Conservation (phyloP, 208 protist genomes). For the Crithidia fasciculata region DNA sequence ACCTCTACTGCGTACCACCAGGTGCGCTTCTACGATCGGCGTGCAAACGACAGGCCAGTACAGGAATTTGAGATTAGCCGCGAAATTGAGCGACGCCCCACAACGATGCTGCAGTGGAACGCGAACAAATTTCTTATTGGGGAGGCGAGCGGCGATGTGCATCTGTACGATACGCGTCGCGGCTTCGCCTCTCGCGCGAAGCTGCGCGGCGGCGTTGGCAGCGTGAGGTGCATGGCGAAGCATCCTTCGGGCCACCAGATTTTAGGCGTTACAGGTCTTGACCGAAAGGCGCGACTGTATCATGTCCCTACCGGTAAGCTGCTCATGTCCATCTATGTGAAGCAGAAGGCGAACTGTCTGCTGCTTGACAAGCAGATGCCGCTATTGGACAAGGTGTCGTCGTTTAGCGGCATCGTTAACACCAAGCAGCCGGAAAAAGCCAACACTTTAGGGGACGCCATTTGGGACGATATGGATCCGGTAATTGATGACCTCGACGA, state of each 20-base stretch:
- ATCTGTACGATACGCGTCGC: conserved; percentile 84
- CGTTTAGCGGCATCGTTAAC: conserved; percentile 73
- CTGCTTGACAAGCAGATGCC: conserved; percentile 72
- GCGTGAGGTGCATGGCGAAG: conserved; percentile 81
- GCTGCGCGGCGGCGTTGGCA: conserved; percentile 83
- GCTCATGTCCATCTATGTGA: conserved; percentile 73
- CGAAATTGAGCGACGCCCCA: conserved; percentile 81
- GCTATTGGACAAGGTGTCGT: conserved; percentile 60
- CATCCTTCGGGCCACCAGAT: conserved; percentile 84
- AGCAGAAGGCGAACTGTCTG: conserved; percentile 72
- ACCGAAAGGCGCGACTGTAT: conserved; percentile 81
- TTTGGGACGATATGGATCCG: conserved; percentile 91
- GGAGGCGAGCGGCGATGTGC: conserved; percentile 82
- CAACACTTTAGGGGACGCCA: conserved; percentile 62
- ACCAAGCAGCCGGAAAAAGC: conserved; percentile 70
- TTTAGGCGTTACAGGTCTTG: conserved; percentile 73
- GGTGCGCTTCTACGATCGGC: conserved; percentile 84
- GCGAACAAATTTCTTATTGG: conserved; percentile 88
- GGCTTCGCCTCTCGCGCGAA: conserved; percentile 87
- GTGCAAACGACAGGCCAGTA: conserved; percentile 72
- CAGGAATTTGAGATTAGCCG: conserved; percentile 85
- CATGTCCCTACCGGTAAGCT: conserved; percentile 87
- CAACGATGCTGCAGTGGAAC: conserved; percentile 84
- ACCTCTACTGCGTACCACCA: conserved; percentile 81
- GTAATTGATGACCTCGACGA: conserved; percentile 75